Evolutionary conservation across 2,329 filamentous ascomycete species (phyloP).

Genomic region (Talaromyces sp.): DNA sequence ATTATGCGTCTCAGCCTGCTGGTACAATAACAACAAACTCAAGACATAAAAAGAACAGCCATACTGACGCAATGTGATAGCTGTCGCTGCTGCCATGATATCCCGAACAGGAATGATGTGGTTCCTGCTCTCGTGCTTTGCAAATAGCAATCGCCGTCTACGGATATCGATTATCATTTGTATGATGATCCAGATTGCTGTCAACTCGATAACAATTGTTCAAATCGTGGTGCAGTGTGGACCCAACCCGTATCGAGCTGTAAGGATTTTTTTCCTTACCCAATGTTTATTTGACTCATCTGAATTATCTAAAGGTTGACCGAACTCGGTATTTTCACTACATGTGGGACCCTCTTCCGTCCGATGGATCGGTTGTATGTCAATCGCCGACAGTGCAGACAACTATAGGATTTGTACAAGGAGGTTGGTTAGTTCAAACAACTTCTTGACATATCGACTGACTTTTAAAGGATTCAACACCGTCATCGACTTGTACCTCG

Average conservation of each 20-base stretch:
- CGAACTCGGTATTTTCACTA: slow-evolving; percentile 31
- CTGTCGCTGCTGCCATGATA: slow-evolving; percentile 28
- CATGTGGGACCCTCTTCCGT: slow-evolving; percentile 31
- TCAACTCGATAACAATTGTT: slow-evolving; percentile 27
- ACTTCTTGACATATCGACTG: background rate
- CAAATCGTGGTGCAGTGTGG: slow-evolving; percentile 33
- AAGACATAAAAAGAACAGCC: slow-evolving; percentile 12
- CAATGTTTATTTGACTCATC: background rate
- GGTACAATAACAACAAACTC: slow-evolving; percentile 8
- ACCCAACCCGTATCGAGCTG: slow-evolving; percentile 25
- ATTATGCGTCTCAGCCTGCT: slow-evolving; percentile 20
- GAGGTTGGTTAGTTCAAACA: slow-evolving; percentile 16
- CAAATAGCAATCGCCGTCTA: slow-evolving; percentile 23
- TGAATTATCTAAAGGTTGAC: slow-evolving; percentile 15
- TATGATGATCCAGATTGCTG: slow-evolving; percentile 25
- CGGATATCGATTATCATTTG: slow-evolving; percentile 26
- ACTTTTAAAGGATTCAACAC: slow-evolving; percentile 25
- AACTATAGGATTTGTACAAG: slow-evolving; percentile 31
- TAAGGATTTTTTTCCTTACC: slow-evolving; percentile 7
- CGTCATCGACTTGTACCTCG: slow-evolving; percentile 28
- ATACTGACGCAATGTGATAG: slow-evolving; percentile 9
- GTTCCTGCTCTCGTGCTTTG: slow-evolving; percentile 30
- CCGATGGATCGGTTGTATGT: slow-evolving; percentile 28
- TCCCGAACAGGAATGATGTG: slow-evolving; percentile 32
- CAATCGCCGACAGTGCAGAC: slow-evolving; percentile 28